Base-by-base conservation (phyloP, 169 alveolate species). In the Cryptosporidium canis region DNA sequence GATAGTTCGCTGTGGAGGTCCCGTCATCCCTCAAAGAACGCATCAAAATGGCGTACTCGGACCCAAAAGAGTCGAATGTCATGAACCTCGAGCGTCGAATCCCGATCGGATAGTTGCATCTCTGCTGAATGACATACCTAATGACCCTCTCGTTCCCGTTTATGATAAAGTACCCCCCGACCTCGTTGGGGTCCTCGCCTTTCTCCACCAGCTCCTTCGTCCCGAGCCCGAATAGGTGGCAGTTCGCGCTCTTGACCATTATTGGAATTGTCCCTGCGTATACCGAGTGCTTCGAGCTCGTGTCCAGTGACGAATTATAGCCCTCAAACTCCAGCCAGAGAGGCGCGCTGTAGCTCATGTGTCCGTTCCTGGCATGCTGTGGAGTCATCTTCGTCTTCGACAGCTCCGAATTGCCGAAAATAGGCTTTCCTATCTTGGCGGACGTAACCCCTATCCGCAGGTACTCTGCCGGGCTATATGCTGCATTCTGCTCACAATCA, bases 101-200 rank as follows among this genome's bases (percentile, higher is more conserved):
- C 45, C 94, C 95, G 0, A 96, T 92, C 24, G 99, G 98, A 83
- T 96, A 96, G 92, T 98, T 98, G 83, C 98, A 96, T 83, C 97
- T 95, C 55, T 96, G 97, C 66, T 96, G 95, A 39, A 98, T 97
- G 21, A 98, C 97, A 96, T 96, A 97, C 90, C 99, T 96, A 7
- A 98, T 93, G 45, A 98, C 93, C 90, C 96, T 96, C 92, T 98
- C 99, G 90, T 96, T 94, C 39, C 99, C 99, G 85, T 98, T 98
- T 65, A 98, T 93, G 55, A 98, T 97, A 90, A 98, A 98, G 91
- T 97, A 97, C 11, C 99, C 99, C 29, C 99, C 99, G 53, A 97
- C 96, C 90, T 98, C 99, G 90, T 97, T 96, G 67, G 94, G 93
- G 90, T 98, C 99, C 90, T 98, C 99, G 48, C 99, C 98, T 83